Evolutionary conservation across 768 basidiomycete genomes (phyloP).

Genomic region (Pisolithus orientalis): DNA sequence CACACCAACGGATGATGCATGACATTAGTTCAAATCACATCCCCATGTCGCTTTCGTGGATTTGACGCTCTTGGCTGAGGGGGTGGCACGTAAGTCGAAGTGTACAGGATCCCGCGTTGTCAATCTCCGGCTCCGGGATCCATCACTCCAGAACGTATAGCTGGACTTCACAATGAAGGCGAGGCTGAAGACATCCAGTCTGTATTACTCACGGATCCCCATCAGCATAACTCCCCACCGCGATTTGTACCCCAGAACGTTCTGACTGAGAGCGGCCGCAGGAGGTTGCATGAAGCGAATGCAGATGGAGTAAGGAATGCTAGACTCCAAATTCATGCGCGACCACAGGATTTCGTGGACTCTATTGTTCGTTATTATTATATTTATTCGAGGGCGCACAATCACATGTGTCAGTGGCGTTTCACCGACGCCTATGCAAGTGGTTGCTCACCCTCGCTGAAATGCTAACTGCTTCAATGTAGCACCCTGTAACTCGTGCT

Average conservation of each 20-base stretch:
- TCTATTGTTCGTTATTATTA: background rate
- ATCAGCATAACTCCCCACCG: constrained; percentile 43
- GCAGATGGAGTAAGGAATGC: constrained; percentile 69
- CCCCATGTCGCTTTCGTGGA: constrained; percentile 86
- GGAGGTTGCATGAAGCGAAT: constrained; percentile 58
- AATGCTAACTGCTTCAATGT: constrained; percentile 41
- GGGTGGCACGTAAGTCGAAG: constrained; percentile 76
- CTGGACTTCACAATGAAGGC: constrained; percentile 8
- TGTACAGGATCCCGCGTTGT: constrained; percentile 67
- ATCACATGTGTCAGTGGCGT: background rate
- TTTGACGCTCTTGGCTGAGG: constrained; percentile 77
- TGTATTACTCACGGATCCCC: constrained; percentile 47
- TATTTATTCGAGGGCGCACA: background rate
- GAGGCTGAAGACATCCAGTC: constrained; percentile 26
- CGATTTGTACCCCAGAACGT: constrained; percentile 57
- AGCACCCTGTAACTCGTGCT: constrained; percentile 37
- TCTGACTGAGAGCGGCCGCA: constrained; percentile 55
- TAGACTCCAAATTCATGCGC: constrained; percentile 55
- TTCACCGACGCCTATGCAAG: background rate
- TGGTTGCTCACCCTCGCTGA: constrained; percentile 17
- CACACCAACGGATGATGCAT: constrained; percentile 77
- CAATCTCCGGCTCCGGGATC: constrained; percentile 45
- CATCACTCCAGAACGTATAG: constrained; percentile 39
- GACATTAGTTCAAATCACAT: constrained; percentile 80
- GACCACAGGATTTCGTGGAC: constrained; percentile 9